phyloP scores from a whole-genome alignment of 805 yeast species.

The Tetrapisispora phaffii region DNA sequence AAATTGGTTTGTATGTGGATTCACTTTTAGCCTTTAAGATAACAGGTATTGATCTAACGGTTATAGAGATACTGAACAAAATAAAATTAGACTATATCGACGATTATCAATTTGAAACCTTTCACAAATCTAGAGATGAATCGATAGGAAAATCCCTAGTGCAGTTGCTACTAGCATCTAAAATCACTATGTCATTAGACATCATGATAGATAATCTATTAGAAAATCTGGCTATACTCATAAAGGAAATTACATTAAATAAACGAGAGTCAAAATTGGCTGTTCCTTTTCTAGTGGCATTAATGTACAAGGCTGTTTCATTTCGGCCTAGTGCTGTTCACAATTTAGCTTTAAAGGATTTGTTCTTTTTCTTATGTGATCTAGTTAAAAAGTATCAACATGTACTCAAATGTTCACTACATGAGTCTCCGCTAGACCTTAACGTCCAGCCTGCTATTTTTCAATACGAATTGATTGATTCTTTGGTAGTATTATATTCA shows the following conservation, averaged over 20 bases:
- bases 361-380: constrained; percentile 23
- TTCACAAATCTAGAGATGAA: constrained; percentile 11
- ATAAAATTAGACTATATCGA: constrained; percentile 14
- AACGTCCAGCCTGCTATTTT: constrained; percentile 30
- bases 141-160: constrained; percentile 22
- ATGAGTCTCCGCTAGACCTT: constrained; percentile 13
- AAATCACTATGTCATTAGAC: constrained; percentile 16
- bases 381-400: constrained; percentile 19
- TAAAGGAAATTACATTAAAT: constrained; percentile 21
- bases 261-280: constrained; percentile 21
- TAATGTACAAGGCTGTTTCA: constrained; percentile 44
- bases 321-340: constrained; percentile 57
- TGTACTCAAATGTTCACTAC: constrained; percentile 18
- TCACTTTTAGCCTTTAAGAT: constrained; percentile 17
- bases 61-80: constrained; percentile 21
- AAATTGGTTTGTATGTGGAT: constrained; percentile 19
- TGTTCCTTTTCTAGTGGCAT: constrained; percentile 51
- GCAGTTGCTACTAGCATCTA: constrained; percentile 10
- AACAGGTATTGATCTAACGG: constrained; percentile 19
- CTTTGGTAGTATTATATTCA: constrained; percentile 39
- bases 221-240: constrained; percentile 20
- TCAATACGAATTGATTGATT: constrained; percentile 41
- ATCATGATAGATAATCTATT: constrained; percentile 17
- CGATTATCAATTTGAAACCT: constrained; percentile 10
- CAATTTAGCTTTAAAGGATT: constrained; percentile 28